Evolutionary conservation across 2,329 filamentous ascomycete species (phyloP).

Genomic region (Calonectria ilicicola): DNA sequence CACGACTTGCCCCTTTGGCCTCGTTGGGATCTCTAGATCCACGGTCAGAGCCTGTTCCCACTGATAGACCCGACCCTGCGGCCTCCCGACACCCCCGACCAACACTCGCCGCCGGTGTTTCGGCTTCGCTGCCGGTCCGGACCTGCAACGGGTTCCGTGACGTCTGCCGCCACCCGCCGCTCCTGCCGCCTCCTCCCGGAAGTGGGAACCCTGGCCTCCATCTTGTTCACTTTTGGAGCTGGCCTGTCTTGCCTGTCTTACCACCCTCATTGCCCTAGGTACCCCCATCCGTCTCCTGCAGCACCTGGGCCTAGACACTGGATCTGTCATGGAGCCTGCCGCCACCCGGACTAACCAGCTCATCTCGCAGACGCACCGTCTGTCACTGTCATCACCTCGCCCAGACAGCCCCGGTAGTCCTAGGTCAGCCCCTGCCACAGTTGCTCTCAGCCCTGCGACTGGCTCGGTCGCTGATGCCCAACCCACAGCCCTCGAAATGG

Average conservation of each 20-base stretch:
- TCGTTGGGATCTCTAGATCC: background rate
- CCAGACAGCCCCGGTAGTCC: slow-evolving; percentile 27
- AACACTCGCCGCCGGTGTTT: slow-evolving; percentile 22
- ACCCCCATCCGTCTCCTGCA: slow-evolving; percentile 33
- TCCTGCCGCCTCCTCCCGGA: slow-evolving; percentile 23
- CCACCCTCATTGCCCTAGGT: slow-evolving; percentile 28
- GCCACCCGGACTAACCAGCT: slow-evolving; percentile 47
- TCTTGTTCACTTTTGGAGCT: slow-evolving; percentile 6
- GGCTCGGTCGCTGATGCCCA: slow-evolving; percentile 46
- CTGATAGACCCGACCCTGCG: slow-evolving; percentile 22
- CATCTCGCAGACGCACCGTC: slow-evolving; percentile 49
- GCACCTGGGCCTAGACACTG: slow-evolving; percentile 29
- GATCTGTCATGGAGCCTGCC: slow-evolving; percentile 39
- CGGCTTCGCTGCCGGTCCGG: slow-evolving; percentile 33
- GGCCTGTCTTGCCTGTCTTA: slow-evolving; percentile 20
- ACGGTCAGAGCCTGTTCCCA: slow-evolving; percentile 6
- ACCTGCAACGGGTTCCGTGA: slow-evolving; percentile 35
- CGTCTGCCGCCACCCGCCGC: slow-evolving; percentile 26
- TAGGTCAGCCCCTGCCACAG: slow-evolving; percentile 24
- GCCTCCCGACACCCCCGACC: slow-evolving; percentile 28
- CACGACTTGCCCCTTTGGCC: background rate
- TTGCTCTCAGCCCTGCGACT: slow-evolving; percentile 35
- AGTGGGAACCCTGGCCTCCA: slow-evolving; percentile 19
- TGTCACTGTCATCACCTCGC: slow-evolving; percentile 41
- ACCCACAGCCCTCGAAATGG: slow-evolving; percentile 32